Base-by-base conservation (phyloP, 2,329 filamentous ascomycete species). In the Cladophialophora chaetospira region DNA sequence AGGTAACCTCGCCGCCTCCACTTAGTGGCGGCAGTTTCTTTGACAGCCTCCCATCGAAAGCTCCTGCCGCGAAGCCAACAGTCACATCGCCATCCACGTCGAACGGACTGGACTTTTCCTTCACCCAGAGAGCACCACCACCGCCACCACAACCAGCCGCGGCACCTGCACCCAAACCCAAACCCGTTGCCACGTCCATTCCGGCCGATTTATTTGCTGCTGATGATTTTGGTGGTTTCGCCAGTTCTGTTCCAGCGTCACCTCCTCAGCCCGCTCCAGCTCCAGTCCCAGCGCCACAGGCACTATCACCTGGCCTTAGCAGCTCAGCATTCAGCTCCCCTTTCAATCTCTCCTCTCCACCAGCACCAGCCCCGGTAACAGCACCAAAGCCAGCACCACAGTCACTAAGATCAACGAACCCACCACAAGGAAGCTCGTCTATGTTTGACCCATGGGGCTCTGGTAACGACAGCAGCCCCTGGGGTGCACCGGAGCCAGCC, bases 21-120 rank as follows among this genome's bases (percentile, higher is more conserved):
- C 72, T 82, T 63, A 82, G 87, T 60, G 89, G 91, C 49, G 91
- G 91, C 45, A 83, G 88, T 69, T 94, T 97, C 73, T 97, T 97
- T 69, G 87, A 95, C 67, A 75, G 82, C 19, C 85, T 88, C 66
- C 75, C 84, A 1, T 85, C 84, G 53, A 72, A 83, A 13, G 72
- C 80, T 8, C 72, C 75, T 4, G 67, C 79, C 65, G 66, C 70
- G 11, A 73, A 74, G 60, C 70, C 74, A 4, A 74, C 75, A 26
- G 71, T 71, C 42, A 57, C 82, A 64, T 58, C 80, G 50, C 79
- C 83, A 50, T 72, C 75, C 31, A 77, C 77, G 19, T 78, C 79
- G 61, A 84, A 82, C 61, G 85, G 81, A 17, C 77, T 80, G 61
- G 84, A 88, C 66, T 86, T 88, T 62, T 83, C 82, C 26, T 88